Percentiles rank a stretch among this genome's conserved stretches.
These are phyloP conservation scores for Trebouxia sp. DNA, from an alignment of 139 green algal genomes.

Conservation along the genomic window DNA sequence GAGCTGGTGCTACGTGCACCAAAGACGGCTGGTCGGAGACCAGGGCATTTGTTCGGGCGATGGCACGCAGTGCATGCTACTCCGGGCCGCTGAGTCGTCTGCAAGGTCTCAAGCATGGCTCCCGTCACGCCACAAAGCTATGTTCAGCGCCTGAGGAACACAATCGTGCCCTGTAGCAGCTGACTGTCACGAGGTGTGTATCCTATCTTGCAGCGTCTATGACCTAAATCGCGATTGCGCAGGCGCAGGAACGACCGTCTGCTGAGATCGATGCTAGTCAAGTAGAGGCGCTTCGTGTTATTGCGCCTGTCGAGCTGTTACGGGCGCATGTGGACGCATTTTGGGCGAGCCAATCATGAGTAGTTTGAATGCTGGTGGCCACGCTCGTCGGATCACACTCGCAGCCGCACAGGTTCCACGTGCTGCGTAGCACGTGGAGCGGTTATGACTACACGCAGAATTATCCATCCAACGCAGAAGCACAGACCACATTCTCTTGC, in stretches of 20 bases:
- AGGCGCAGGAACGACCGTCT: too few relatives aligned
- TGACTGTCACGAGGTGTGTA: too few relatives aligned
- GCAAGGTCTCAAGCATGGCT: neutral
- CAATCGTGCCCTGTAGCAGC: neutral
- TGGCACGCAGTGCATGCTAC: neutral
- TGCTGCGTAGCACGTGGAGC: too few relatives aligned
- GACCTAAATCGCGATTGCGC: too few relatives aligned
- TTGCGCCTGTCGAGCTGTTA: neutral
- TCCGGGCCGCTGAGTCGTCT: neutral
- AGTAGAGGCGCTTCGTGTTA: too few relatives aligned
- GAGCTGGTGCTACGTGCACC: neutral
- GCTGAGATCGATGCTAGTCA: too few relatives aligned
- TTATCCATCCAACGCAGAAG: too few relatives aligned
- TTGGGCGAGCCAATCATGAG: neutral
- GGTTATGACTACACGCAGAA: too few relatives aligned
- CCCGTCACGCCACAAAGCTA: neutral
- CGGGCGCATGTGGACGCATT: neutral
- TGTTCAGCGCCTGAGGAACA: neutral
- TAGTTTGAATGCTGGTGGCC: neutral
- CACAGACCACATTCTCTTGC: too few relatives aligned
- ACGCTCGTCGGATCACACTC: too few relatives aligned
- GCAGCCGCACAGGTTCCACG: too few relatives aligned
- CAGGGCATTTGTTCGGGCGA: neutral
- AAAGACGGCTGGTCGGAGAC: neutral
- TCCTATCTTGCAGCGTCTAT: too few relatives aligned